These are phyloP conservation scores for Capronia americana DNA, from an alignment of 2,329 filamentous ascomycete species.

Conservation along the genomic window DNA sequence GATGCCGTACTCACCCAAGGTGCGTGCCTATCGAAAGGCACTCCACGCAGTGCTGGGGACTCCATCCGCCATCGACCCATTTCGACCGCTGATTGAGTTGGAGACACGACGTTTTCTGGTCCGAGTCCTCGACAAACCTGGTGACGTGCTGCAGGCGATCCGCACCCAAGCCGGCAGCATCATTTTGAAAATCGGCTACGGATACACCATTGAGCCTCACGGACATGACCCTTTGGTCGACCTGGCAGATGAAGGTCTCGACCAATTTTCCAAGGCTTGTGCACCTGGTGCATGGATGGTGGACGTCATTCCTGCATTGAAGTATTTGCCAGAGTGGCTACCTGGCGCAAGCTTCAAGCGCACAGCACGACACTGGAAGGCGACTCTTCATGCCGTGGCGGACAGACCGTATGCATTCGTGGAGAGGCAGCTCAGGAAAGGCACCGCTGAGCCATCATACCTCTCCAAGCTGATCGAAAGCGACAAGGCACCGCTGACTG, in stretches of 20 bases:
- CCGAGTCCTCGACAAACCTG: conserved; percentile 50
- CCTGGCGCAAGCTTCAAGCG: conserved; percentile 55
- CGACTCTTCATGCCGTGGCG: conserved; percentile 43
- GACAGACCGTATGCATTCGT: conserved; percentile 55
- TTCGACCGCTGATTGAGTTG: conserved; percentile 49
- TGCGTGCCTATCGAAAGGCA: conserved; percentile 54
- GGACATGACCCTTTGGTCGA: conserved; percentile 53
- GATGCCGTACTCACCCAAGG: conserved; percentile 47
- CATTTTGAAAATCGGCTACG: conserved; percentile 55
- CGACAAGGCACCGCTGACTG: conserved; percentile 43
- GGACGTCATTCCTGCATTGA: conserved; percentile 54
- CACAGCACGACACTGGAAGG: conserved; percentile 48
- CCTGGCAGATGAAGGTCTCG: conserved; percentile 49
- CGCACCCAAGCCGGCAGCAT: conserved; percentile 49
- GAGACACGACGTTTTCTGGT: conserved; percentile 55
- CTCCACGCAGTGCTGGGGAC: conserved; percentile 56
- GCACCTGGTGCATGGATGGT: conserved; percentile 55
- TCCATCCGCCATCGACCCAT: conserved; percentile 44
- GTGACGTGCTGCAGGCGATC: conserved; percentile 51
- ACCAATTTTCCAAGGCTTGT: conserved; percentile 49
- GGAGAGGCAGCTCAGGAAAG: conserved; percentile 48
- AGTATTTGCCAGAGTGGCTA: conserved; percentile 53
- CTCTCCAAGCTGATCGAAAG: conserved; percentile 50
- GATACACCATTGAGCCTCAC: conserved; percentile 53
- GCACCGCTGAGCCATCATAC: conserved; percentile 47